Evolutionary conservation across 495 filamentous ascomycete species (phyloP).

Genomic region (Melanomma pulvis-pyrius): DNA sequence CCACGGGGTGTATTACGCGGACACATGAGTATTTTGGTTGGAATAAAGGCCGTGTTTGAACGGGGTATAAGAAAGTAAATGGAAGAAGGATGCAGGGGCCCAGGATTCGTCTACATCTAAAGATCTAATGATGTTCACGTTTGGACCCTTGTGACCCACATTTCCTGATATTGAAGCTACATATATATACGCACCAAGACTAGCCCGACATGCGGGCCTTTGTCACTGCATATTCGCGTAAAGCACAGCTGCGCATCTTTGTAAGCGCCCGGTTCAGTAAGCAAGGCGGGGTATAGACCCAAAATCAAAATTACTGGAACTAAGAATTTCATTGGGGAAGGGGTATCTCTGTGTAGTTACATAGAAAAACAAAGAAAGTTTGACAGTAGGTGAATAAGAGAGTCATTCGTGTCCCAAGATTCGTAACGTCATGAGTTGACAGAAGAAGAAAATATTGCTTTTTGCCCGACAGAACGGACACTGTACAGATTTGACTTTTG

Average conservation of each 20-base stretch:
- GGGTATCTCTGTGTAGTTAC: constrained; percentile 7
- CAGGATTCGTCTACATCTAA: too few species aligned
- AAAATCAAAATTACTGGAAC: neutral
- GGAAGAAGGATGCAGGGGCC: too few species aligned
- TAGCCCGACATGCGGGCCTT: neutral
- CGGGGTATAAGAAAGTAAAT: too few species aligned
- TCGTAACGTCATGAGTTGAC: neutral
- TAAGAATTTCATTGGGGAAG: neutral
- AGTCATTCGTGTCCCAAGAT: neutral
- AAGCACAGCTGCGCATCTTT: neutral
- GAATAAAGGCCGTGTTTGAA: too few species aligned
- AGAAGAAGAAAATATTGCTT: neutral
- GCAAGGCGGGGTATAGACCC: neutral
- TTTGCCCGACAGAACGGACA: neutral
- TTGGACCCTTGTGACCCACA: too few species aligned
- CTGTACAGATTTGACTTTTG: constrained; percentile 6
- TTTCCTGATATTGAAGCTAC: too few species aligned
- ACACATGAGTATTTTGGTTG: too few species aligned
- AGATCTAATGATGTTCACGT: too few species aligned
- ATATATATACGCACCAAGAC: neutral
- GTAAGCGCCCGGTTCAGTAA: neutral
- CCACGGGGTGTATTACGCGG: too few species aligned
- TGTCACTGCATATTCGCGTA: neutral
- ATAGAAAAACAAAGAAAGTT: neutral
- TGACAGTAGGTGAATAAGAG: neutral